A percentile compares a stretch with the other conserved stretches of the same genome.
Evolutionary conservation across 2,329 filamentous ascomycete species (phyloP).

Genomic region (Fusarium agapanthi): DNA sequence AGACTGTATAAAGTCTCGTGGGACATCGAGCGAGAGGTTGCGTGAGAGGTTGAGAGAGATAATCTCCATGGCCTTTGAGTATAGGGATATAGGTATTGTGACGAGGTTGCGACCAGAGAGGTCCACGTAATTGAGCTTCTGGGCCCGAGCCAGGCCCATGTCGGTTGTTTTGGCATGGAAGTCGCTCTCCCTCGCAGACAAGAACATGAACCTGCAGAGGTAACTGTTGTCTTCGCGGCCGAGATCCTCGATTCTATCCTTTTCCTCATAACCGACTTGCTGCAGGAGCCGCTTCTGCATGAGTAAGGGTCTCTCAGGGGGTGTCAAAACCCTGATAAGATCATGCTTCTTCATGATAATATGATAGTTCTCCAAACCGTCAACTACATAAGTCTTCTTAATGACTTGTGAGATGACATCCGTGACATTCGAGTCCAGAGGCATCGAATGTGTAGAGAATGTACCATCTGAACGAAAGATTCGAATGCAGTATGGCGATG

Average conservation of each 20-base stretch:
- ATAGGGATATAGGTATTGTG: slow-evolving; percentile 93
- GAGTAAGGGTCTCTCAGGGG: slow-evolving; percentile 82
- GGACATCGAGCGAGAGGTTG: slow-evolving; percentile 90
- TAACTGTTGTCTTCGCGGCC: slow-evolving; percentile 98
- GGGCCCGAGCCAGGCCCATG: slow-evolving; percentile 79
- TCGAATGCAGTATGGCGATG: slow-evolving; percentile 86
- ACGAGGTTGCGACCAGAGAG: slow-evolving; percentile 88
- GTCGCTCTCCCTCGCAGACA: slow-evolving; percentile 87
- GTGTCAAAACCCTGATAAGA: slow-evolving; percentile 80
- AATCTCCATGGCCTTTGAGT: slow-evolving; percentile 90
- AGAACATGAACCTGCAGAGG: slow-evolving; percentile 92
- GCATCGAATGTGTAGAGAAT: slow-evolving; percentile 89
- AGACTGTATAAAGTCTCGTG: slow-evolving; percentile 94
- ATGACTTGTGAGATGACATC: slow-evolving; percentile 91
- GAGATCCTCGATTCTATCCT: slow-evolving; percentile 89
- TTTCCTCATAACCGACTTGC: slow-evolving; percentile 88
- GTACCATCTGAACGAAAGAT: slow-evolving; percentile 95
- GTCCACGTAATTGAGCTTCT: slow-evolving; percentile 95
- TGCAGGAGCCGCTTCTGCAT: slow-evolving; percentile 92
- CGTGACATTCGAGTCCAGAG: slow-evolving; percentile 82
- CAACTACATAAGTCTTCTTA: slow-evolving; percentile 92
- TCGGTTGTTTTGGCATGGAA: slow-evolving; percentile 76
- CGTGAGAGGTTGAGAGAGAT: slow-evolving; percentile 93
- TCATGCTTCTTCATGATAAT: slow-evolving; percentile 96
- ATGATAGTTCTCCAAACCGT: slow-evolving; percentile 92